A percentile compares a stretch with the other conserved stretches of the same genome.
Conservation (phyloP, 768 basidiomycete genomes). For the Tylopilus rubrobrunneus region DNA sequence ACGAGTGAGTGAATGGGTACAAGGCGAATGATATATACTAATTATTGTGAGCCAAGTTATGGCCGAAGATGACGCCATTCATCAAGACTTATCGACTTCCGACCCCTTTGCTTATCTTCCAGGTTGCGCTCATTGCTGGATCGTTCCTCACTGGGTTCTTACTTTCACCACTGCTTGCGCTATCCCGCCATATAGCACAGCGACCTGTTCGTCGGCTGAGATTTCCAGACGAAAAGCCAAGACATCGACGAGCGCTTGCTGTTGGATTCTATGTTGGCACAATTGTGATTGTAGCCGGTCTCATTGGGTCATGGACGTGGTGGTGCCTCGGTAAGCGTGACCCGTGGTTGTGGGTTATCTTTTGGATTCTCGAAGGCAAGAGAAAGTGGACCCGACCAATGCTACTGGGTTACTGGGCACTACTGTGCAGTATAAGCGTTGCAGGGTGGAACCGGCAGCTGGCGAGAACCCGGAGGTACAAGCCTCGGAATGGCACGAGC, state of each 20-base stretch:
- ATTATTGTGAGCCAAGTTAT: conserved; percentile 48
- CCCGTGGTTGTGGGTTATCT: conserved; percentile 84
- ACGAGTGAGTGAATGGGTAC: conserved; percentile 47
- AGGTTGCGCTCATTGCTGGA: conserved; percentile 89
- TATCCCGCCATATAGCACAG: conserved; percentile 89
- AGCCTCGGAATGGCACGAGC: conserved; percentile 40
- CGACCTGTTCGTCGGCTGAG: conserved; percentile 78
- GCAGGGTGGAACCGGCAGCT: conserved; percentile 95
- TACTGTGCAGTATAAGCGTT: conserved; percentile 76
- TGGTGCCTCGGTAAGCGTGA: conserved; percentile 79
- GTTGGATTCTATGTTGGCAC: conserved; percentile 79
- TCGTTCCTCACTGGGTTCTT: conserved; percentile 91
- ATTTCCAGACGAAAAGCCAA: conserved; percentile 76
- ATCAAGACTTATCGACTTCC: conserved; percentile 92
- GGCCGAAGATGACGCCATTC: conserved; percentile 73
- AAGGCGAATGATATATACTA: background rate
- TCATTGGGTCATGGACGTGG: conserved; percentile 90
- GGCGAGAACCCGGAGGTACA: conserved; percentile 66
- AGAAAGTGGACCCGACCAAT: conserved; percentile 76
- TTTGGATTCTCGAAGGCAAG: conserved; percentile 73
- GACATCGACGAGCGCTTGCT: conserved; percentile 80
- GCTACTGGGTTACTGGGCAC: conserved; percentile 82
- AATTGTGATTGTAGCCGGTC: conserved; percentile 69
- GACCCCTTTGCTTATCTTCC: conserved; percentile 87
- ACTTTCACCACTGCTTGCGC: conserved; percentile 86